phyloP scores from a whole-genome alignment of 2,329 filamentous ascomycete species.

The Blastomyces silverae region DNA sequence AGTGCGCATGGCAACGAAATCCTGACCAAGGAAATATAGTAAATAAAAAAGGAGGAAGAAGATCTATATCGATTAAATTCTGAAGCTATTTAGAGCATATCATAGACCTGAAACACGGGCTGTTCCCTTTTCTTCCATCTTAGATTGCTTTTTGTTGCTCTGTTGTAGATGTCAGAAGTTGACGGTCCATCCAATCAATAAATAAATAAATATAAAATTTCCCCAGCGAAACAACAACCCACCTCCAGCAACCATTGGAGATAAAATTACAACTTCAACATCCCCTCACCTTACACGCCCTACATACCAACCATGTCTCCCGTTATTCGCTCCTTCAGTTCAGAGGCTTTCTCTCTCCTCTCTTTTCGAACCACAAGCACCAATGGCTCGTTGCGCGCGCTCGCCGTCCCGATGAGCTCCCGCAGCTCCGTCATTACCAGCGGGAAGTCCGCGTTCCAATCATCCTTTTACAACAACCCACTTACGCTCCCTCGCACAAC shows the following conservation, averaged over 20 bases:
- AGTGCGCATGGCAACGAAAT: no score
- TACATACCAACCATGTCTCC: conserved; percentile 8
- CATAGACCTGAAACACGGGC: no score
- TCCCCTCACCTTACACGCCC: background rate
- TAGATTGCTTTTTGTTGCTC: no score
- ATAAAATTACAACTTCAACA: conserved; percentile 4
- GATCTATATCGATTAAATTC: no score
- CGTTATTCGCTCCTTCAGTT: conserved; percentile 9
- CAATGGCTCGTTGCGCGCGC: conserved; percentile 3
- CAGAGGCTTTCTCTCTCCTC: conserved; percentile 1
- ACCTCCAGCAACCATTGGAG: no score
- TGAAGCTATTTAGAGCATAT: no score
- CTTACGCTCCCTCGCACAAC: background rate
- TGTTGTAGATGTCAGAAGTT: no score
- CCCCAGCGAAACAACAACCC: background rate
- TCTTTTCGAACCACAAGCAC: background rate
- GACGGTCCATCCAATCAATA: no score
- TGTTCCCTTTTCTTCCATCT: no score
- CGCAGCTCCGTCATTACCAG: background rate
- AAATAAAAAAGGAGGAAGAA: no score
- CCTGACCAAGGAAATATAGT: no score
- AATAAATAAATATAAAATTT: background rate
- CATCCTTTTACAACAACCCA: background rate
- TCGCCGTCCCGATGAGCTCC: background rate
- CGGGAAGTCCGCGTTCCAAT: background rate